A percentile compares a stretch with the other conserved stretches of the same genome.
These are phyloP conservation scores for Kwoniella shandongensis DNA, from an alignment of 768 basidiomycete species.

Conservation along the genomic window DNA sequence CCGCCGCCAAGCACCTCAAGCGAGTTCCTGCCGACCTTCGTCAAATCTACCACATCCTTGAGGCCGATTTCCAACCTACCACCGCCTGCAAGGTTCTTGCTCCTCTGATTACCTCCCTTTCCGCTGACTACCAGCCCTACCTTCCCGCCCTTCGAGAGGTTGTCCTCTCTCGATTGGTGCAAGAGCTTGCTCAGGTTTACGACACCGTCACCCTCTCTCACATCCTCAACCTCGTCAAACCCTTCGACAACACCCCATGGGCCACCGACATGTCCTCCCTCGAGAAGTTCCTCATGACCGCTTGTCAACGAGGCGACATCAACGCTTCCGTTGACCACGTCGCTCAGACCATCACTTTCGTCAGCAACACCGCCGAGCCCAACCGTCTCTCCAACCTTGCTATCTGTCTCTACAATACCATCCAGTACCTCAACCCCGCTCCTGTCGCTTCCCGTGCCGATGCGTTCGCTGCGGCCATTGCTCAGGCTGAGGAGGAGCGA, in stretches of 20 bases:
- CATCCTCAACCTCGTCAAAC: constrained; percentile 70
- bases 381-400: constrained; percentile 74
- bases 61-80: constrained; percentile 90
- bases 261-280: constrained; percentile 64
- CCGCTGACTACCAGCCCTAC: constrained; percentile 70
- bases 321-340: constrained; percentile 85
- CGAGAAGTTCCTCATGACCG: constrained; percentile 91
- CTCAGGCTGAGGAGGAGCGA: constrained; percentile 52
- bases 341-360: constrained; percentile 76
- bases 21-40: constrained; percentile 69
- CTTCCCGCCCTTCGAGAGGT: constrained; percentile 87
- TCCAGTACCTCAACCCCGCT: constrained; percentile 57
- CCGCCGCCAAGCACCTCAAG: constrained; percentile 79
- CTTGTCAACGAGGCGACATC: constrained; percentile 82
- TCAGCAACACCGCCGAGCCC: constrained; percentile 55
- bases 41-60: constrained; percentile 79
- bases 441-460: constrained; percentile 59
- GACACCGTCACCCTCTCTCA: constrained; percentile 76
- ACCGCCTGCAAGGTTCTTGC: constrained; percentile 75
- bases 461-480: constrained; percentile 58
- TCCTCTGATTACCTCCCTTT: constrained; percentile 65
- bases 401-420: constrained; percentile 66
- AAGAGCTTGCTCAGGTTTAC: constrained; percentile 90
- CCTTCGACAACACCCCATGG: constrained; percentile 64
- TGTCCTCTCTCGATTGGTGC: constrained; percentile 82